phyloP scores from a whole-genome alignment of 2,329 filamentous ascomycete species.

The Aspergillus chevalieri region DNA sequence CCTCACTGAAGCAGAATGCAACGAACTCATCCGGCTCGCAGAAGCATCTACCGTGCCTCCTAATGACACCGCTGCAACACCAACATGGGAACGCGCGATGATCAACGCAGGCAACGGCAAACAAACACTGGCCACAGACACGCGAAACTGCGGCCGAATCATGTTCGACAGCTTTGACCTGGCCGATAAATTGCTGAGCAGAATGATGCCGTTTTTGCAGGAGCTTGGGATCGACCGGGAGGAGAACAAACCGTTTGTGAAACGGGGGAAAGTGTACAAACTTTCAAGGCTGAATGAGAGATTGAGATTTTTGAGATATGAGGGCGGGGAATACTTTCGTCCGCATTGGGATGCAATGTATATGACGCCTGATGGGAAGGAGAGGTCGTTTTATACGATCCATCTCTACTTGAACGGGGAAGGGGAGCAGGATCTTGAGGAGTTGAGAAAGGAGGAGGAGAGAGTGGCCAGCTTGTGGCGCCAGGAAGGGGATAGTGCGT shows the following conservation, averaged over 20 bases:
- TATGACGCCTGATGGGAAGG: constrained; percentile 47
- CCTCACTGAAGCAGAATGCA: constrained; percentile 60
- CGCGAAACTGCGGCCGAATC: constrained; percentile 67
- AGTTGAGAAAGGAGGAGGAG: constrained; percentile 18
- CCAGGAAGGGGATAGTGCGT: constrained; percentile 3
- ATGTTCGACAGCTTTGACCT: constrained; percentile 64
- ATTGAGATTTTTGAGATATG: constrained; percentile 70
- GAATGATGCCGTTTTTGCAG: constrained; percentile 44
- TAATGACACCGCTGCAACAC: constrained; percentile 4
- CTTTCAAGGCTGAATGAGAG: constrained; percentile 59
- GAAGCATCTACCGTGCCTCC: constrained; percentile 34
- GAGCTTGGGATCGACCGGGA: constrained; percentile 44
- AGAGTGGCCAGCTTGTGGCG: constrained; percentile 5
- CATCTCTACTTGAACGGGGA: constrained; percentile 52
- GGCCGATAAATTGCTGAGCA: constrained; percentile 57
- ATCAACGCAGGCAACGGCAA: constrained; percentile 59
- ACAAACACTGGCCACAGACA: constrained; percentile 53
- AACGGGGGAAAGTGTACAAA: constrained; percentile 33
- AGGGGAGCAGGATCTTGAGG: constrained; percentile 28
- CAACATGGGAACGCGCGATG: constrained; percentile 61
- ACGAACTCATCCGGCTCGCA: constrained; percentile 47
- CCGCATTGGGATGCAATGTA: constrained; percentile 65
- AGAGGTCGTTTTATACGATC: constrained; percentile 49
- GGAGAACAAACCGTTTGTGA: constrained; percentile 34
- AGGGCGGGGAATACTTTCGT: constrained; percentile 65